Conservation (phyloP, 306 rosid species). For the Heteromeles arbutifolia region DNA sequence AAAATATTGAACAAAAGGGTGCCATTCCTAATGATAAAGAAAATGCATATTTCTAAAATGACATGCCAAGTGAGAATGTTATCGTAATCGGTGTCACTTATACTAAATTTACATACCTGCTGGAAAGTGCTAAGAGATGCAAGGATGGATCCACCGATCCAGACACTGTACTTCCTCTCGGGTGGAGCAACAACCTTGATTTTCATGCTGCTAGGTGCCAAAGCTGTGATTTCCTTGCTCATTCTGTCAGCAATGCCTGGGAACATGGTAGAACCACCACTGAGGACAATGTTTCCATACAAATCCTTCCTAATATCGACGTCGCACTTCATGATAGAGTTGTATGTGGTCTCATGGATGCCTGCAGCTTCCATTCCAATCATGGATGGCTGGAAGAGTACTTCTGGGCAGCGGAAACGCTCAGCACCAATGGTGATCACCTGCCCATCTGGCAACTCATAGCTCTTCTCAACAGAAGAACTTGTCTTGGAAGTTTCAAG, state of each 20-base stretch:
- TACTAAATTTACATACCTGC: slow-evolving; percentile 41
- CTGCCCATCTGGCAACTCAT: slow-evolving; percentile 83
- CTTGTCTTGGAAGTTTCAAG: slow-evolving; percentile 70
- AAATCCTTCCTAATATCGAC: slow-evolving; percentile 82
- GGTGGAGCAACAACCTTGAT: slow-evolving; percentile 92
- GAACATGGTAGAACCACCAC: slow-evolving; percentile 92
- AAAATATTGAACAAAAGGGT: background rate
- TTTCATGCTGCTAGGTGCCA: slow-evolving; percentile 92
- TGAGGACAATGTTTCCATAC: slow-evolving; percentile 82
- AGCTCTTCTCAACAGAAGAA: slow-evolving; percentile 77
- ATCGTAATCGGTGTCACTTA: background rate
- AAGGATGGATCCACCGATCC: slow-evolving; percentile 90
- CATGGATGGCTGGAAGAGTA: slow-evolving; percentile 91
- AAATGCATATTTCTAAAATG: background rate
- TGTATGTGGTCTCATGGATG: slow-evolving; percentile 79
- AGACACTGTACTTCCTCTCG: slow-evolving; percentile 86
- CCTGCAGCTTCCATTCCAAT: slow-evolving; percentile 88
- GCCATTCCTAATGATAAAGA: background rate
- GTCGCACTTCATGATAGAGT: slow-evolving; percentile 85
- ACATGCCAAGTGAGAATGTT: background rate
- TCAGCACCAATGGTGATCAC: slow-evolving; percentile 83
- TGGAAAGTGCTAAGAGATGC: slow-evolving; percentile 90
- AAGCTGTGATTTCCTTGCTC: slow-evolving; percentile 83
- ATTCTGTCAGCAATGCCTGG: slow-evolving; percentile 85
- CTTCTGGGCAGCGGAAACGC: slow-evolving; percentile 83